These are phyloP conservation scores for Helicostylum pulchrum DNA, from an alignment of 192 early-diverging fungal genomes.

Conservation along the genomic window DNA sequence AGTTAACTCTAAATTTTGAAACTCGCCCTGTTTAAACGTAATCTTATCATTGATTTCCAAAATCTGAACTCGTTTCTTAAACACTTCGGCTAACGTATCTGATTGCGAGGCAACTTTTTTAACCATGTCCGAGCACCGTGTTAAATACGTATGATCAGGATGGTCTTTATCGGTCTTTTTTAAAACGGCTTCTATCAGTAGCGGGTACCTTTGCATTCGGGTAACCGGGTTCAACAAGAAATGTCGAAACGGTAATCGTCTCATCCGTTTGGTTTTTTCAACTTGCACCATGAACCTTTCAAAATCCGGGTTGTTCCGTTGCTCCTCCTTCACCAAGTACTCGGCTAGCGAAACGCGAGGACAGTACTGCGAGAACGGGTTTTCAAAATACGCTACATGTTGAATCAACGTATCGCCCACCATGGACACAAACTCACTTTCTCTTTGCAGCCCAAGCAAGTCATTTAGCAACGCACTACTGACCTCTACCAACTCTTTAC, in stretches of 20 bases:
- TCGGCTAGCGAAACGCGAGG: conserved; percentile 79
- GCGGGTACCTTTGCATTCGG: conserved; percentile 82
- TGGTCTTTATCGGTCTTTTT: conserved; percentile 79
- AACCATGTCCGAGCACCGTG: conserved; percentile 13
- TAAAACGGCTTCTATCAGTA: conserved; percentile 80
- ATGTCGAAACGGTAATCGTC: conserved; percentile 30
- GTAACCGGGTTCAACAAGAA: conserved; percentile 75
- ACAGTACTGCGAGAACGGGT: conserved; percentile 76
- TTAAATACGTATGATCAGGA: conserved; percentile 69
- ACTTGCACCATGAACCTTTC: conserved; percentile 66
- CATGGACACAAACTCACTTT: conserved; percentile 56
- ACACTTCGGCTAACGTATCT: conserved; percentile 3
- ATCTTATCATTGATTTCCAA: conserved; percentile 27
- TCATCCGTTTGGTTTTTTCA: conserved; percentile 18
- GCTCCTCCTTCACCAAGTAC: conserved; percentile 76
- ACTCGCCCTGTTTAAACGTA: conserved; percentile 30
- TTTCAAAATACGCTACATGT: conserved; percentile 65
- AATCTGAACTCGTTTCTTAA: conserved; percentile 23
- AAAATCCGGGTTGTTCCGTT: conserved; percentile 61
- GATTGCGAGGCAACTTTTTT: neutral
- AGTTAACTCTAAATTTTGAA: conserved; percentile 67
- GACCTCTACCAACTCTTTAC: conserved; percentile 26
- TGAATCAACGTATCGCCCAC: conserved; percentile 83
- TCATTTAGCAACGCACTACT: conserved; percentile 61
- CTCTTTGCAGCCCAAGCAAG: conserved; percentile 51